Conservation (phyloP, 768 basidiomycete species). For the Mycena amicta region DNA sequence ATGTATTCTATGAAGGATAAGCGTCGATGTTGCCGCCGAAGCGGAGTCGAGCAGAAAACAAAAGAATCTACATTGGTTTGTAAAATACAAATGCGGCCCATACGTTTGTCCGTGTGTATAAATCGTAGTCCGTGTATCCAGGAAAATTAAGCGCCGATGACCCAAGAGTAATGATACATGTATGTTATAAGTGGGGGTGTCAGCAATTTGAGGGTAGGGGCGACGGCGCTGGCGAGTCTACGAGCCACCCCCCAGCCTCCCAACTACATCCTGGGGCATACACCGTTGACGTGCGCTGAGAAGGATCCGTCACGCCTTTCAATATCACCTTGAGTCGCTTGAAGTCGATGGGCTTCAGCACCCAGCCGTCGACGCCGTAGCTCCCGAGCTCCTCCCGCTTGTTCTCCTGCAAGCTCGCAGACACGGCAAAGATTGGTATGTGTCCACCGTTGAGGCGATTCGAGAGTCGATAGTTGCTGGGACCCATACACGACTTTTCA, state of each 20-base stretch:
- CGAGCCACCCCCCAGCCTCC: slow-evolving; percentile 68
- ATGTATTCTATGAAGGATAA: too few species aligned
- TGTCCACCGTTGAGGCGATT: slow-evolving; percentile 54
- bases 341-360: slow-evolving; percentile 83
- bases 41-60: too few species aligned
- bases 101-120: too few species aligned
- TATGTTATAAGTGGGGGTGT: too few species aligned
- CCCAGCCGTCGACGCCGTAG: slow-evolving; percentile 78
- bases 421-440: slow-evolving; percentile 82
- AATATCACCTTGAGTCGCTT: slow-evolving; percentile 62
- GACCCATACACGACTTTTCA: slow-evolving; percentile 40
- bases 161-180: too few species aligned
- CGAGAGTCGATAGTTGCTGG: slow-evolving; percentile 38
- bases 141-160: too few species aligned
- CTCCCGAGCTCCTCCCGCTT: slow-evolving; percentile 56
- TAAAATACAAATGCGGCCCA: too few species aligned
- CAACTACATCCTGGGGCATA: slow-evolving; percentile 56
- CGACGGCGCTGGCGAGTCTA: slow-evolving; percentile 1
- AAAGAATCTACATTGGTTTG: too few species aligned
- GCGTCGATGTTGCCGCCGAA: too few species aligned
- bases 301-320: slow-evolving; percentile 56
- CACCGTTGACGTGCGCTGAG: slow-evolving; percentile 53
- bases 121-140: too few species aligned
- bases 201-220: too few species aligned
- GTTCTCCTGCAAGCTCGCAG: slow-evolving; percentile 65